Evolutionary conservation across 2,329 filamentous ascomycete species (phyloP), one percentile per base, ranked within the genome.

Genomic region (Lithohypha guttulata): DNA sequence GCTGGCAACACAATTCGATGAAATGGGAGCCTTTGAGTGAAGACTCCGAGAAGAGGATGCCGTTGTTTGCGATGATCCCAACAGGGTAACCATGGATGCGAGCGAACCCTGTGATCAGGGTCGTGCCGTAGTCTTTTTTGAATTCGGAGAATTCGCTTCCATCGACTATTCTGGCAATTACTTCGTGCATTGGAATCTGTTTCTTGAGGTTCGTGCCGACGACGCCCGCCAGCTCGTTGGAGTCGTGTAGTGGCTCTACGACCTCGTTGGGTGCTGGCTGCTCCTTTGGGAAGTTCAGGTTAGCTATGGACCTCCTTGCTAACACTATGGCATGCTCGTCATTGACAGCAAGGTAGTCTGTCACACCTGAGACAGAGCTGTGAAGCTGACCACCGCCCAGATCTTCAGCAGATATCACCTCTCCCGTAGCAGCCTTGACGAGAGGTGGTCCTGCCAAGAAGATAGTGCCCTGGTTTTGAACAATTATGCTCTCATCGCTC

Each of bases 401-500:
- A 22, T 94, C 85, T 60, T 98, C 89, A 6, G 84, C 84, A 29
- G 76, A 84, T 40, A 96, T 86, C 20, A 84, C 79, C 62, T 98
- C 89, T 9, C 89, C 91, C 0, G 91, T 98, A 8, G 89, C 89
- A 6, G 91, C 91, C 64, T 95, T 94, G 47, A 98, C 91, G 1
- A 98, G 70, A 0, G 91, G 89, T 13, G 89, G 89, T 0, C 89
- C 91, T 1, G 89, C 89, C 2, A 98, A 75, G 68, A 96, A 98
- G 57, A 98, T 94, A 51, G 93, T 87, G n/a, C 89, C 89, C 59
- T 95, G 87, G 37, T 87, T 81, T 55, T 85, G 78, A 26, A 96
- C 91, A 48, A 98, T 96, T 60, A 98, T 95, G 57, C 78, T 86
- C 69, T 96, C 91, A 58, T 96, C 91, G 44, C 83, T 89, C 89